These are phyloP conservation scores for Podospora appendiculata DNA, from an alignment of 495 filamentous ascomycete genomes.

Conservation along the genomic window DNA sequence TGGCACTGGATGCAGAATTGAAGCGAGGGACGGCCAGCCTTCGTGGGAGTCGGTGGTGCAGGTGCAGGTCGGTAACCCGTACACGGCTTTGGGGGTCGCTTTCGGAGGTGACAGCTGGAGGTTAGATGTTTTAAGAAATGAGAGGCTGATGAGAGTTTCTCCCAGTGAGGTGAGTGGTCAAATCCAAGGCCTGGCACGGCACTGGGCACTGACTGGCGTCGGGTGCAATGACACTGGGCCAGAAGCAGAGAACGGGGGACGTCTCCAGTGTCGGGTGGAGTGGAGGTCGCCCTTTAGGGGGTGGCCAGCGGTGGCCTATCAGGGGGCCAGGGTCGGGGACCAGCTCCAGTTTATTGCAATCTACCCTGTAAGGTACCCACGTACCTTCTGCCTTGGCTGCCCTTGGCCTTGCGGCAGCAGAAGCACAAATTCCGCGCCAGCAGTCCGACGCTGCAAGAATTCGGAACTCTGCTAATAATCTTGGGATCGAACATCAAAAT, in stretches of 20 bases:
- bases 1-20: not conserved
- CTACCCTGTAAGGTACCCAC: too few species aligned
- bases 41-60: not conserved
- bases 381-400: too few species aligned
- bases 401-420: too few species aligned
- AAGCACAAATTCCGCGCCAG: too few species aligned
- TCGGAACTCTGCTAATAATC: too few species aligned
- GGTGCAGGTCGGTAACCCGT: not conserved
- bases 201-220: not conserved
- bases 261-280: not conserved
- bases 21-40: not conserved
- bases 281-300: not conserved
- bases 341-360: too few species aligned
- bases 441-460: too few species aligned
- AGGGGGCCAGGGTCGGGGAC: not conserved
- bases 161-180: not conserved
- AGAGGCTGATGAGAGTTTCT: conserved; percentile 3
- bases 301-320: not conserved
- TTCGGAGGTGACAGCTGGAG: not conserved
- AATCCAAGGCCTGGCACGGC: not conserved
- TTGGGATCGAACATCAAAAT: too few species aligned
- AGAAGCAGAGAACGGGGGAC: conserved; percentile 1
- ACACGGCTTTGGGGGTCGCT: not conserved
- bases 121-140: not conserved
- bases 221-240: not conserved